Evolutionary conservation across 768 basidiomycete genomes (phyloP), one percentile per base, ranked within the genome.

Genomic region (Boletus pseudopeckii): DNA sequence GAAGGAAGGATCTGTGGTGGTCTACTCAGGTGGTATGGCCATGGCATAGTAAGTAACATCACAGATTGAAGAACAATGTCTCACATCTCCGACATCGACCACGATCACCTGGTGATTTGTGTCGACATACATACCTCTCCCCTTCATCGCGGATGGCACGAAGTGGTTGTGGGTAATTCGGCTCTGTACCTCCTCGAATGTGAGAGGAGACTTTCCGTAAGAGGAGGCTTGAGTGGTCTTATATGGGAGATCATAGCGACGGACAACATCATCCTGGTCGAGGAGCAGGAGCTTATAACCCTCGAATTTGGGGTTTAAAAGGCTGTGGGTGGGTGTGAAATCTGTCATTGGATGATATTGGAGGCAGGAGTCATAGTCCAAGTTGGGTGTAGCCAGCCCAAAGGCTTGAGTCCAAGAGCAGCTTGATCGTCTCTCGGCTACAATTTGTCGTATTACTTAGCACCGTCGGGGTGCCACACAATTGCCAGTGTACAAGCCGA

Each of bases 111-210:
- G 78, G 50, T 80, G 78, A 4, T 81, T 74, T 33, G 78, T 73
- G 61, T 92, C 91, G 24, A 93, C 71, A 61, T 92, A 94, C 26
- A 84, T 71, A 3, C 82, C 82, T 22, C 74, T 74, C 20, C 74
- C 70, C 11, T 75, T 73, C 34, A 76, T 66, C 15, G 66, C 64
- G 18, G 80, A 78, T 4, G 82, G 70, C 13, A 77, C 71, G 14
- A 94, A 77, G 64, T 94, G 92, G 60, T 94, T 92, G 68, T 93
- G 88, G 15, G 85, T 80, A 54, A 94, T 89, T 45, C 92, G 77
- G 63, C 86, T 89, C 66, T 89, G 86, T 51, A 92, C 86, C 61
- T 93, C 92, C 53, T 89, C 80, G 61, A 92, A 88, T 2, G 85
- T 83, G 20, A 92, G 75, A 8, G 83, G 82, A 0, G 79, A 73